phyloP scores from a whole-genome alignment of 176 grass and related monocot species.

The Coix lacrymajobi region DNA sequence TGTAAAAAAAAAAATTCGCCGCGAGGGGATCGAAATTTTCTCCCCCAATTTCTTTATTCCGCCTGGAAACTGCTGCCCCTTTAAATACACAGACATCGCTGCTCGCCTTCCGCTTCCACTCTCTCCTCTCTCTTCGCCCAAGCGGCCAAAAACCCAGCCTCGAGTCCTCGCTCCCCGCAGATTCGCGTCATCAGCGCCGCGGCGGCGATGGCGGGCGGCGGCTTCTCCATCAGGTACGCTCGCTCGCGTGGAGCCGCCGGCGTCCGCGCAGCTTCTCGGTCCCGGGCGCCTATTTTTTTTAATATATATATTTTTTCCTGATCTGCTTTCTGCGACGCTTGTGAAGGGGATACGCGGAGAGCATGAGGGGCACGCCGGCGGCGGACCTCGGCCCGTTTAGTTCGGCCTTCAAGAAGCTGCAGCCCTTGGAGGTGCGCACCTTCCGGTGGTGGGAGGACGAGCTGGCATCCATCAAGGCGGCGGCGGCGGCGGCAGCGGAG shows the following conservation, averaged over 20 bases:
- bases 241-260: not conserved
- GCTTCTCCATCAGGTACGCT: constrained; percentile 51
- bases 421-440: constrained; percentile 30
- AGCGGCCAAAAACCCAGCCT: not conserved
- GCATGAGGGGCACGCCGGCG: not conserved
- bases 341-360: constrained; percentile 33
- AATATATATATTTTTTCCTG: not conserved
- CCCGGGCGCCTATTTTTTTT: not conserved
- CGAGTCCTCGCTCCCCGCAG: not conserved
- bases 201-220: constrained; percentile 22
- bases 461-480: not conserved
- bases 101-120: not conserved
- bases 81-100: constrained; percentile 18
- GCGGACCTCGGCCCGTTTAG: not conserved
- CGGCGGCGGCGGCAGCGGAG: not conserved
- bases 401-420: constrained; percentile 1
- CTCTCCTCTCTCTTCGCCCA: not conserved
- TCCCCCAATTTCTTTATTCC: not conserved
- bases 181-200: not conserved
- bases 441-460: constrained; percentile 65
- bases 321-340: not conserved
- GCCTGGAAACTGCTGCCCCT: not conserved
- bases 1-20: not conserved
- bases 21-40: not conserved
- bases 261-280: not conserved